These are phyloP conservation scores for Blastomyces emzantsi DNA, from an alignment of 2,329 filamentous ascomycete species.

Conservation along the genomic window DNA sequence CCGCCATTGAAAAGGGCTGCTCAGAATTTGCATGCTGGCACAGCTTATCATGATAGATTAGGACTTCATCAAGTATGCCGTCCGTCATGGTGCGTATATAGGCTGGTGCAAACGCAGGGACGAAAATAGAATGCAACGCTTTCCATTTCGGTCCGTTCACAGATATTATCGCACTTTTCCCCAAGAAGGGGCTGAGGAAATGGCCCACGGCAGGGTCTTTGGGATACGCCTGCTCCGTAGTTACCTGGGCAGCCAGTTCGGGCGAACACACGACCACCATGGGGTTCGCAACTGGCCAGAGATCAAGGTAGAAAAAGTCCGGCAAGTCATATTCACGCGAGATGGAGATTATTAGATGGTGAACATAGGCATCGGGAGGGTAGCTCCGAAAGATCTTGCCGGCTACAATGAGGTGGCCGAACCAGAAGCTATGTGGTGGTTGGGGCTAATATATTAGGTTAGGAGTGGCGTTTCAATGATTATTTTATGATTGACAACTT, in stretches of 20 bases:
- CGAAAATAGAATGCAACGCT: conserved; percentile 36
- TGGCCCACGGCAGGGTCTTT: conserved; percentile 26
- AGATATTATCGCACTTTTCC: conserved; percentile 28
- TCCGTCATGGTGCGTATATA: conserved; percentile 25
- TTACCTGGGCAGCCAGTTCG: conserved; percentile 32
- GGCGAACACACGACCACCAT: conserved; percentile 33
- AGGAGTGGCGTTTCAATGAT: neutral
- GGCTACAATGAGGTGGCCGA: conserved; percentile 6
- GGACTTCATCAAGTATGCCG: conserved; percentile 27
- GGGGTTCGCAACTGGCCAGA: conserved; percentile 31
- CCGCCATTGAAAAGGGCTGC: neutral
- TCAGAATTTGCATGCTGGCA: conserved; percentile 24
- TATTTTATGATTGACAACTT: neutral
- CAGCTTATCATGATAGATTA: conserved; percentile 28
- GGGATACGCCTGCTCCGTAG: conserved; percentile 28
- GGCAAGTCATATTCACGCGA: conserved; percentile 8
- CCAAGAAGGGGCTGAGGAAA: conserved; percentile 23
- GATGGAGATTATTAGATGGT: conserved; percentile 2
- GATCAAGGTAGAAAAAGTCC: conserved; percentile 27
- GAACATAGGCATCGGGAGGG: neutral
- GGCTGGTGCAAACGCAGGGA: conserved; percentile 27
- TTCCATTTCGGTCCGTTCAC: conserved; percentile 37
- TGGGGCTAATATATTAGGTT: conserved; percentile 5
- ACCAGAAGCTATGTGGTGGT: conserved; percentile 7
- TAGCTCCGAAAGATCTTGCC: neutral